Conservation (phyloP, 306 rosid species). For the Casuarina cunninghamiana region DNA sequence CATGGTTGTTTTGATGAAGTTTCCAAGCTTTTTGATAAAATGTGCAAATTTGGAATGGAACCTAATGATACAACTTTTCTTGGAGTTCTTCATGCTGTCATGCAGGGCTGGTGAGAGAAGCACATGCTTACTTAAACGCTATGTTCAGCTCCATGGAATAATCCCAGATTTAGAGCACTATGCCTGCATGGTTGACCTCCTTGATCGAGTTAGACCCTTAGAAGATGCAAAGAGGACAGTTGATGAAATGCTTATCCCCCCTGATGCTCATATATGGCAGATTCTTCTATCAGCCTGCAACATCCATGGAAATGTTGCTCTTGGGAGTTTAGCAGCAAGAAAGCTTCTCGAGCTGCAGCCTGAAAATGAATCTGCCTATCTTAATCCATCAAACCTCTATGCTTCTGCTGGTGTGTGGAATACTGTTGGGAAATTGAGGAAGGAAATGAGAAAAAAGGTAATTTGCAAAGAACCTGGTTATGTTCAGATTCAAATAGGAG, state of each 20-base stretch:
- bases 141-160: slow-evolving; percentile 14
- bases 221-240: slow-evolving; percentile 19
- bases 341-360: slow-evolving; percentile 15
- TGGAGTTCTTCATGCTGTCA: slow-evolving; percentile 23
- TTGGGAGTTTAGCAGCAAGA: slow-evolving; percentile 3
- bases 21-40: slow-evolving; percentile 4
- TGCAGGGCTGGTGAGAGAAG: slow-evolving; percentile 20
- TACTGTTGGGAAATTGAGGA: background rate
- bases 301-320: slow-evolving; percentile 3
- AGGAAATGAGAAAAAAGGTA: slow-evolving; percentile 2
- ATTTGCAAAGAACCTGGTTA: slow-evolving; percentile 8
- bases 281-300: slow-evolving; percentile 10
- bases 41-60: slow-evolving; percentile 17
- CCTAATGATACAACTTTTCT: slow-evolving; percentile 14
- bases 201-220: slow-evolving; percentile 4
- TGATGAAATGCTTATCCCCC: slow-evolving; percentile 14
- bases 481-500: slow-evolving; percentile 5
- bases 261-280: slow-evolving; percentile 19
- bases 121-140: background rate
- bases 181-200: slow-evolving; percentile 21
- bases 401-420: slow-evolving; percentile 14
- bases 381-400: slow-evolving; percentile 6
- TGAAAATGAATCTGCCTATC: slow-evolving; percentile 10
- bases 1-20: slow-evolving; percentile 13
- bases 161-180: slow-evolving; percentile 13